These are phyloP conservation scores for Colletotrichum shisoi DNA, from an alignment of 2,329 filamentous ascomycete genomes.

Conservation along the genomic window DNA sequence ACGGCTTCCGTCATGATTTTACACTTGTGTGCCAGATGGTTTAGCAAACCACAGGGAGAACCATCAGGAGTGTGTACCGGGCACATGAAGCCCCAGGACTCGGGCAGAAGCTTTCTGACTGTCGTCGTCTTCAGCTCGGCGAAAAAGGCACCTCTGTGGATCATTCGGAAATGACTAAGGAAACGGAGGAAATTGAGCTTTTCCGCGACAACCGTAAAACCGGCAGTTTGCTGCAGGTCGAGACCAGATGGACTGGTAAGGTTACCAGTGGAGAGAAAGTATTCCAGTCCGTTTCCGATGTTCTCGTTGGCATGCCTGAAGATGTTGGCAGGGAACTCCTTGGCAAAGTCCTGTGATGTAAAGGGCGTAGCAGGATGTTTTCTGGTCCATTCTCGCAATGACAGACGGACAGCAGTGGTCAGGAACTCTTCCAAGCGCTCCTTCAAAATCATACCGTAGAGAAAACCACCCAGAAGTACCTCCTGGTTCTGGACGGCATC, in stretches of 20 bases:
- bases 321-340: slow-evolving; percentile 80
- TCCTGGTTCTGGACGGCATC: slow-evolving; percentile 98
- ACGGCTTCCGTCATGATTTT: slow-evolving; percentile 79
- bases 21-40: slow-evolving; percentile 95
- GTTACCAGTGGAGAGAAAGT: slow-evolving; percentile 96
- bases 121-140: slow-evolving; percentile 97
- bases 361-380: slow-evolving; percentile 73
- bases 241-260: slow-evolving; percentile 88
- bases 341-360: slow-evolving; percentile 76
- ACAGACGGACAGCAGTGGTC: slow-evolving; percentile 58
- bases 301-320: slow-evolving; percentile 87
- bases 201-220: slow-evolving; percentile 95
- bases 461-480: slow-evolving; percentile 87
- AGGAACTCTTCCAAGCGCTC: slow-evolving; percentile 93
- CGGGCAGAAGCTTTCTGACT: slow-evolving; percentile 91
- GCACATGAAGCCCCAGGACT: slow-evolving; percentile 98
- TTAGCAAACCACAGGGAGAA: slow-evolving; percentile 89
- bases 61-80: slow-evolving; percentile 98
- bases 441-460: slow-evolving; percentile 96
- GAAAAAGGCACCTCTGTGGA: slow-evolving; percentile 98
- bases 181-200: slow-evolving; percentile 99
- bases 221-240: slow-evolving; percentile 92
- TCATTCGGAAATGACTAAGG: slow-evolving; percentile 98
- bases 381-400: slow-evolving; percentile 65
- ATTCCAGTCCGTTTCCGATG: slow-evolving; percentile 84